These are phyloP conservation scores for Besnoitia besnoiti DNA, from an alignment of 169 alveolate species.

Conservation along the genomic window DNA sequence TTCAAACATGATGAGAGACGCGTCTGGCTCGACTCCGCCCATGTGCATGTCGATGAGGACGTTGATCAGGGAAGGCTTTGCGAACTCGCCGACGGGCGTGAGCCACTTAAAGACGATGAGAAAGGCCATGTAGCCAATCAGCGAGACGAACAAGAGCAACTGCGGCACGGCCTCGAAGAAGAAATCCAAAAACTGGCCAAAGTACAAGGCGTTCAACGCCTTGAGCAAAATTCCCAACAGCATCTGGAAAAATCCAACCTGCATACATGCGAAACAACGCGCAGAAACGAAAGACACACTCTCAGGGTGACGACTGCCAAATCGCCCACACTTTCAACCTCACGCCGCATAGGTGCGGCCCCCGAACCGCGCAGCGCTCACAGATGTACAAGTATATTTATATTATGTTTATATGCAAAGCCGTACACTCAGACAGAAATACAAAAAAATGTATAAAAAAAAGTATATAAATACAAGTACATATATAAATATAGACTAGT, in stretches of 20 bases:
- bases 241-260: slow-evolving; percentile 78
- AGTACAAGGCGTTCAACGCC: slow-evolving; percentile 90
- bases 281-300: no score
- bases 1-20: slow-evolving; percentile 70
- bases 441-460: no score
- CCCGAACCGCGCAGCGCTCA: no score
- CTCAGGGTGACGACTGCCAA: neutral
- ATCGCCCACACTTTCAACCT: neutral
- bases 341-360: no score
- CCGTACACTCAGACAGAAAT: no score
- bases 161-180: slow-evolving; percentile 97
- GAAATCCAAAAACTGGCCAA: slow-evolving; percentile 88
- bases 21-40: neutral
- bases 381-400: no score
- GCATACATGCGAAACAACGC: neutral
- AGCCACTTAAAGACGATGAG: slow-evolving; percentile 94
- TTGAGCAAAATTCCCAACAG: slow-evolving; percentile 88
- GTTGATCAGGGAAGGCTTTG: slow-evolving; percentile 59
- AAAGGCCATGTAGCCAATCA: slow-evolving; percentile 95
- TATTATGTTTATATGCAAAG: no score
- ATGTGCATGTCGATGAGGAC: slow-evolving; percentile 36
- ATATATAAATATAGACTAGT: no score
- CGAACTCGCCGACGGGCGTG: slow-evolving; percentile 80
- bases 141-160: slow-evolving; percentile 90
- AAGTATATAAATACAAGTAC: no score